Evolutionary conservation across 2,329 filamentous ascomycete genomes (phyloP).

Genomic region (Epichloe amarillans): DNA sequence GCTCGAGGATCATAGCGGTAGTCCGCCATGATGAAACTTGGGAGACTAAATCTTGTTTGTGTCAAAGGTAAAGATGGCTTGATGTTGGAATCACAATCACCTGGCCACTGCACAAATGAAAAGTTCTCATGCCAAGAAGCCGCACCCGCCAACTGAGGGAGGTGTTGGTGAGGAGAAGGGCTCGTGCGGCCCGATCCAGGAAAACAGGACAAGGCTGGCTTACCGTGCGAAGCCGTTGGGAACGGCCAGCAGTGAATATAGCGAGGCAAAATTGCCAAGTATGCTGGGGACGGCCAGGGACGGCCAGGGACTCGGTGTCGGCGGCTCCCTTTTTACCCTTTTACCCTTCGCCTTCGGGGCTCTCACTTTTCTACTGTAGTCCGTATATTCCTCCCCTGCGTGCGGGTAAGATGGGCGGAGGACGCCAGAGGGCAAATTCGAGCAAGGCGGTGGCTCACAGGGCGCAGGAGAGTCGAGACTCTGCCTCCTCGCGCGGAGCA

Average conservation of each 20-base stretch:
- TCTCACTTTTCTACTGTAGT: not conserved
- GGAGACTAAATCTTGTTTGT: not conserved
- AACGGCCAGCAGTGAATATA: constrained; percentile 1
- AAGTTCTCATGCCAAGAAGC: not conserved
- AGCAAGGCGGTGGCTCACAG: not conserved
- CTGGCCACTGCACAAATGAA: not conserved
- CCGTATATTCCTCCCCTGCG: not conserved
- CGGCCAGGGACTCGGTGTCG: not conserved
- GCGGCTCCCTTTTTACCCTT: not conserved
- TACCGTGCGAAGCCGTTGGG: constrained; percentile 2
- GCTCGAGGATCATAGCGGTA: constrained; percentile 41
- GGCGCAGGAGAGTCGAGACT: not conserved
- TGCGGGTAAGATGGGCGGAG: not conserved
- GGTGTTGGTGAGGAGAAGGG: not conserved
- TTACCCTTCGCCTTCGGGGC: not conserved
- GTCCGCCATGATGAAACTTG: constrained; percentile 36
- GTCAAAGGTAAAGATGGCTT: not conserved
- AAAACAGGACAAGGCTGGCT: not conserved
- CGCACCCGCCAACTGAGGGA: not conserved
- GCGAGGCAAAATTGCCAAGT: constrained; percentile 2
- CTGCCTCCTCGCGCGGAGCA: not conserved
- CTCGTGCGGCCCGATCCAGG: not conserved
- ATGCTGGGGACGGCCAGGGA: not conserved
- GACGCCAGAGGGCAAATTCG: not conserved
- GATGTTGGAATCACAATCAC: not conserved